phyloP scores from a whole-genome alignment of 768 basidiomycete genomes.

The Agaricus sinodeliciosus region DNA sequence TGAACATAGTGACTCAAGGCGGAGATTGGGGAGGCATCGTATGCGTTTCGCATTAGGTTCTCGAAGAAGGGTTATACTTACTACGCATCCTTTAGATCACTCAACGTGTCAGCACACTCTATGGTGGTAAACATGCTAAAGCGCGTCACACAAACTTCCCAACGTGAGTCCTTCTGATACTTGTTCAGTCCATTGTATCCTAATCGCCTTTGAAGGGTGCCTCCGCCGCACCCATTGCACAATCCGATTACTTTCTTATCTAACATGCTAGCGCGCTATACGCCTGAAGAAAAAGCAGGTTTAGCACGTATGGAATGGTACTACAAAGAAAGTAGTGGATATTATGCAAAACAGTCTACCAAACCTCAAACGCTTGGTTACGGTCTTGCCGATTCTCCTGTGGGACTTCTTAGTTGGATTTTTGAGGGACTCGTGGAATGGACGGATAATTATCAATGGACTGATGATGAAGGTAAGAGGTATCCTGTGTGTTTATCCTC shows the following conservation, averaged over 20 bases:
- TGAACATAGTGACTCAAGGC: slow-evolving; percentile 22
- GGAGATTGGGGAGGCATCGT: slow-evolving; percentile 20
- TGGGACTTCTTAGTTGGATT: slow-evolving; percentile 46
- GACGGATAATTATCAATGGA: slow-evolving; percentile 48
- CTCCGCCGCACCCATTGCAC: slow-evolving; percentile 16
- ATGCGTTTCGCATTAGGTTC: neutral
- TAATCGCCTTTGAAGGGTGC: slow-evolving; percentile 9
- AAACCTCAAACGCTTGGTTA: slow-evolving; percentile 52
- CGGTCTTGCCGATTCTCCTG: slow-evolving; percentile 48
- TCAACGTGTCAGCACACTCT: slow-evolving; percentile 19
- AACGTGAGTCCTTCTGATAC: slow-evolving; percentile 22
- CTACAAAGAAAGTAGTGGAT: slow-evolving; percentile 25
- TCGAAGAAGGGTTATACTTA: neutral
- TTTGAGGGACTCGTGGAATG: slow-evolving; percentile 41
- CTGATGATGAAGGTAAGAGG: slow-evolving; percentile 44
- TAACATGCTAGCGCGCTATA: slow-evolving; percentile 22
- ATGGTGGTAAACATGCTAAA: slow-evolving; percentile 34
- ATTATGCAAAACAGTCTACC: slow-evolving; percentile 34
- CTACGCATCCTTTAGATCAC: slow-evolving; percentile 16
- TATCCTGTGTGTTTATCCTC: neutral
- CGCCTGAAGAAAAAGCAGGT: slow-evolving; percentile 26
- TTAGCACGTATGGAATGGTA: slow-evolving; percentile 24
- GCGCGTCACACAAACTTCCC: slow-evolving; percentile 48
- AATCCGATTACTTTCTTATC: slow-evolving; percentile 20
- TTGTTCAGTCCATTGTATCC: neutral